A percentile compares a stretch with the other conserved stretches of the same genome.
Evolutionary conservation across 768 basidiomycete species (phyloP).

Genomic region (Lactarius evosmus): DNA sequence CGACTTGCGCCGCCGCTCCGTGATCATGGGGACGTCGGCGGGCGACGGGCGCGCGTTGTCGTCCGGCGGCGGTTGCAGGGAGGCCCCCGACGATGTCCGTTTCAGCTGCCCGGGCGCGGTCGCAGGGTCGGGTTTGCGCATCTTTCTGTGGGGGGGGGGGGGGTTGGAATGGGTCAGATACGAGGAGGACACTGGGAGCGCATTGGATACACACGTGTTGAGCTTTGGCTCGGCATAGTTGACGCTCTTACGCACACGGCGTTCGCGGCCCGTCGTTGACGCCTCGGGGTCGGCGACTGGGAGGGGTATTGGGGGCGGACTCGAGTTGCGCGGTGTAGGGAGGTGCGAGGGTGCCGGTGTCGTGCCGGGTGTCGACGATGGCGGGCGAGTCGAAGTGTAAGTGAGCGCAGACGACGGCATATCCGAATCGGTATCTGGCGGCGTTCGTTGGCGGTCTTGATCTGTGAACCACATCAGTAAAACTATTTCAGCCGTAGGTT

Average conservation of each 20-base stretch:
- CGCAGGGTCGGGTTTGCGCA: constrained; percentile 75
- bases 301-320: constrained; percentile 35
- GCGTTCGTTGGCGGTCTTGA: constrained; percentile 14
- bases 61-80: constrained; percentile 23
- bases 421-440: constrained; percentile 26
- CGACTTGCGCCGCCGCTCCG: constrained; percentile 52
- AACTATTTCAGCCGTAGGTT: background rate
- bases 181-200: background rate
- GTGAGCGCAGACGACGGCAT: constrained; percentile 33
- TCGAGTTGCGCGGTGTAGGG: constrained; percentile 43
- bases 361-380: constrained; percentile 43
- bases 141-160: constrained; percentile 62
- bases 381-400: constrained; percentile 36
- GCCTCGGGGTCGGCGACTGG: constrained; percentile 31
- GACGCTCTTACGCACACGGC: constrained; percentile 70
- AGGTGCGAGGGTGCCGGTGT: constrained; percentile 42
- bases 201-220: constrained; percentile 60
- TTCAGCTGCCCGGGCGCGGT: constrained; percentile 33
- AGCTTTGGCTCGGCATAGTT: constrained; percentile 88
- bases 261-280: constrained; percentile 39
- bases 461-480: constrained; percentile 28
- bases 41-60: constrained; percentile 28
- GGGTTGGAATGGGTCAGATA: constrained; percentile 5
- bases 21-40: constrained; percentile 29
- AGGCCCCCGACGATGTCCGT: constrained; percentile 3